phyloP scores from a whole-genome alignment of 371 early-diverging fungal species.

The Saksenaea vasiformis region DNA sequence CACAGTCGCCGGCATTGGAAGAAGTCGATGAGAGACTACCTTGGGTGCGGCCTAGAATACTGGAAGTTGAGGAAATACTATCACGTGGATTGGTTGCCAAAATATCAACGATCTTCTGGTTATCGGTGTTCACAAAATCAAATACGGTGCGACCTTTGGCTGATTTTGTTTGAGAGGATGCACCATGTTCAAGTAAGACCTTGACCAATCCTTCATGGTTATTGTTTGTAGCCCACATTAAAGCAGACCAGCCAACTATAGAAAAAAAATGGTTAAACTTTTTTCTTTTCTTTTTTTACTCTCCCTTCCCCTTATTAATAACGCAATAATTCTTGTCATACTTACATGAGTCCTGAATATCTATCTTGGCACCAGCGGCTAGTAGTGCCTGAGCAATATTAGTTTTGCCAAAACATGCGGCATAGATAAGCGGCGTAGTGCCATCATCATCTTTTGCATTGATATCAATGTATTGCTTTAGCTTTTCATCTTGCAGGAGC shows the following conservation, averaged over 20 bases:
- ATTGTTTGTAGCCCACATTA: constrained; percentile 92
- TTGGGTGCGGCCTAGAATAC: constrained; percentile 22
- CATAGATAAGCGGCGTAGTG: constrained; percentile 80
- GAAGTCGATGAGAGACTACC: constrained; percentile 28
- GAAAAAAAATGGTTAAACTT: not conserved
- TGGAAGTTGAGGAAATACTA: constrained; percentile 49
- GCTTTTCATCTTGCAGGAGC: constrained; percentile 54
- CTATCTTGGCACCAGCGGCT: constrained; percentile 72
- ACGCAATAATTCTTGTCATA: constrained; percentile 13
- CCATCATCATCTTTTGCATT: constrained; percentile 86
- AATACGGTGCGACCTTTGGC: constrained; percentile 77
- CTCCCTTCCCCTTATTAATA: constrained; percentile 4
- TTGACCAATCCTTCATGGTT: constrained; percentile 75
- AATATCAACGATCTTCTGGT: constrained; percentile 59
- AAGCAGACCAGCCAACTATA: constrained; percentile 88
- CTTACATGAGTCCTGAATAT: constrained; percentile 79
- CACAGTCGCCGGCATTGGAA: constrained; percentile 42
- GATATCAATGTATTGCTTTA: constrained; percentile 69
- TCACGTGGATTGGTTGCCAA: constrained; percentile 56
- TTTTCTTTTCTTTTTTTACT: not conserved
- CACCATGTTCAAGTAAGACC: constrained; percentile 76
- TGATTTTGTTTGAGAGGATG: constrained; percentile 69
- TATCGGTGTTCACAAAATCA: constrained; percentile 68
- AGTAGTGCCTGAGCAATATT: constrained; percentile 70
- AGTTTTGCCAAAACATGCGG: constrained; percentile 85